Evolutionary conservation across 331 rosid species (phyloP), one percentile per base, ranked within the genome.

Genomic region (Saraca asoca): DNA sequence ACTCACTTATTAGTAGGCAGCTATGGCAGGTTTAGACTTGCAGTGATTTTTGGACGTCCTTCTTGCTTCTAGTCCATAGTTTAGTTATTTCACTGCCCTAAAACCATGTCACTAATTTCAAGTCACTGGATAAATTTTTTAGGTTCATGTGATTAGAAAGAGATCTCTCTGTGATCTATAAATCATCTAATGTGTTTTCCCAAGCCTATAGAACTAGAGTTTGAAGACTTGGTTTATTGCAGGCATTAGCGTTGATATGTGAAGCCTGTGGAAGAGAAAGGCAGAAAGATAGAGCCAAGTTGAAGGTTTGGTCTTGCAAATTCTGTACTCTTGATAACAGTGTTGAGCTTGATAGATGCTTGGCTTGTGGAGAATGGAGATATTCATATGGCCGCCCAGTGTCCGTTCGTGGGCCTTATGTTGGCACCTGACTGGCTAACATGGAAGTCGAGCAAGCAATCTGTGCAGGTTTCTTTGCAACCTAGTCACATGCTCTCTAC

Each of bases 281-380:
- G 74, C 69, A 20, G 15, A 69, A 48, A 48, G 50, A 31, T 45
- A 59, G 12, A 4, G 51, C 60, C 9, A 79, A 74, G 63, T 74
- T 12, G 13, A 78, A 71, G 64, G 64, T 72, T 38, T 85, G 91
- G 91, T 71, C 76, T 24, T 80, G 86, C 78, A 85, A 85, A 79
- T 80, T 80, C 71, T 85, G 88, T 72, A 83, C 86, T 5, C 77
- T 78, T 12, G 75, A 73, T 62, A 85, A 85, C 79, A 70, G 39
- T 57, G 75, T 57, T 62, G 78, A 66, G 53, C 11, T 14, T 10
- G 91, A 75, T 42, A 82, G 82, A 78, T 83, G 91, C 79, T 53
- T 78, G 41, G 82, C 81, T 59, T 80, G 91, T 50, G 79, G 83
- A 70, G 82, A 75, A 73, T 85, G 86, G 91, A 76, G 82, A 64